Evolutionary conservation across 768 basidiomycete species (phyloP).

Genomic region (Megacollybia marginata): DNA sequence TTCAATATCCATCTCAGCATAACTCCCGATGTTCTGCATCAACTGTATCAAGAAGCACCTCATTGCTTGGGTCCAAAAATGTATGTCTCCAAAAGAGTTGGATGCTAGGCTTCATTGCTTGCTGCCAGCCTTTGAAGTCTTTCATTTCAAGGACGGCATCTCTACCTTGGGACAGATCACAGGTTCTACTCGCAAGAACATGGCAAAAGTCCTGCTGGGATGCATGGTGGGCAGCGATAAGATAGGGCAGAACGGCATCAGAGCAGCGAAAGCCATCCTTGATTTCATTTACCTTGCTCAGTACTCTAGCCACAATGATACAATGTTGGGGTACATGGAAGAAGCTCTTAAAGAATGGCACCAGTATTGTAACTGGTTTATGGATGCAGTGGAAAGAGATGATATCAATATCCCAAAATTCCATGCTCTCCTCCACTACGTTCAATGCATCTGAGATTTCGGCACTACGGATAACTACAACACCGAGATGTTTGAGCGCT

Average conservation of each 20-base stretch:
- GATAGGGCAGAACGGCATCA: neutral
- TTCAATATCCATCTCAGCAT: too few species aligned
- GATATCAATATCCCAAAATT: conserved; percentile 11
- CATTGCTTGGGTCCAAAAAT: too few species aligned
- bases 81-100: too few species aligned
- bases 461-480: conserved; percentile 12
- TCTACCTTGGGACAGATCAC: too few species aligned
- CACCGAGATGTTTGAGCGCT: conserved; percentile 7
- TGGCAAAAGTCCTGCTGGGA: too few species aligned
- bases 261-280: neutral
- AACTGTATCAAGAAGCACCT: too few species aligned
- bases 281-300: neutral
- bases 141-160: too few species aligned
- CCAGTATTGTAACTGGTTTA: neutral
- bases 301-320: neutral
- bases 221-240: too few species aligned
- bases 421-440: conserved; percentile 8
- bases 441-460: conserved; percentile 2
- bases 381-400: neutral
- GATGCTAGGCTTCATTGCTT: too few species aligned
- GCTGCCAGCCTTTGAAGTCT: too few species aligned
- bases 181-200: too few species aligned
- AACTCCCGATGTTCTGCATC: too few species aligned
- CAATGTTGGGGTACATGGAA: neutral
- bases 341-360: neutral